Conservation (phyloP, 116 monocot species). For the Thalassia testudinum region DNA sequence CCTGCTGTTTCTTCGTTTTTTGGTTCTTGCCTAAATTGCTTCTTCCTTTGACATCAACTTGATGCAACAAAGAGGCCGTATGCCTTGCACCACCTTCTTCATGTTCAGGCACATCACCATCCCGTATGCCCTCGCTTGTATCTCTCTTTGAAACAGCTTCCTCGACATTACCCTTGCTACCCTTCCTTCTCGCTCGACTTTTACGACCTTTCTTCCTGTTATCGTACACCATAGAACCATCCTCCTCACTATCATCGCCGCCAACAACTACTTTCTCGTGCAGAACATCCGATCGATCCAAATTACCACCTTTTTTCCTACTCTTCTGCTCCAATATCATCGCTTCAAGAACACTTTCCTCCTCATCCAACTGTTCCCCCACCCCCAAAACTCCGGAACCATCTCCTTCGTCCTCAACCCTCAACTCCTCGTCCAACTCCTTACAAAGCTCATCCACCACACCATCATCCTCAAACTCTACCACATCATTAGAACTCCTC, state of each 20-base stretch:
- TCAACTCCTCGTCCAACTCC: constrained; percentile 19
- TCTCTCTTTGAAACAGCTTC: constrained; percentile 8
- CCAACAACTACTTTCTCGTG: neutral
- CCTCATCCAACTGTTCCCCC: constrained; percentile 20
- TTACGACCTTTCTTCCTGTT: constrained; percentile 15
- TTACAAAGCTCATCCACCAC: constrained; percentile 19
- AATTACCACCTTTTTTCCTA: constrained; percentile 16
- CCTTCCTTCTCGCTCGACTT: constrained; percentile 20
- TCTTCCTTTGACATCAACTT: neutral
- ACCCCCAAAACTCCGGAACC: constrained; percentile 3
- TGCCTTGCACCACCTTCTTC: constrained; percentile 11
- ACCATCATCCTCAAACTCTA: constrained; percentile 11
- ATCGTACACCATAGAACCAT: constrained; percentile 10
- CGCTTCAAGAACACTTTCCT: constrained; percentile 37
- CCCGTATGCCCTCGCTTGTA: neutral
- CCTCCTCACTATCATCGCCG: constrained; percentile 17
- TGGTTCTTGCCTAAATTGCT: constrained; percentile 13
- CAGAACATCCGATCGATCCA: constrained; percentile 7
- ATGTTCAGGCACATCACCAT: constrained; percentile 10
- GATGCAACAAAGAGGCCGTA: constrained; percentile 3
- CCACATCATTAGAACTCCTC: constrained; percentile 8
- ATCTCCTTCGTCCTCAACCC: constrained; percentile 12
- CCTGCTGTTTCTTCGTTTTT: constrained; percentile 36
- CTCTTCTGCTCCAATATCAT: constrained; percentile 43
- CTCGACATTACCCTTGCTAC: neutral